These are phyloP conservation scores for Phytophthora multivora DNA, from an alignment of 352 stramenopile species.

Conservation along the genomic window DNA sequence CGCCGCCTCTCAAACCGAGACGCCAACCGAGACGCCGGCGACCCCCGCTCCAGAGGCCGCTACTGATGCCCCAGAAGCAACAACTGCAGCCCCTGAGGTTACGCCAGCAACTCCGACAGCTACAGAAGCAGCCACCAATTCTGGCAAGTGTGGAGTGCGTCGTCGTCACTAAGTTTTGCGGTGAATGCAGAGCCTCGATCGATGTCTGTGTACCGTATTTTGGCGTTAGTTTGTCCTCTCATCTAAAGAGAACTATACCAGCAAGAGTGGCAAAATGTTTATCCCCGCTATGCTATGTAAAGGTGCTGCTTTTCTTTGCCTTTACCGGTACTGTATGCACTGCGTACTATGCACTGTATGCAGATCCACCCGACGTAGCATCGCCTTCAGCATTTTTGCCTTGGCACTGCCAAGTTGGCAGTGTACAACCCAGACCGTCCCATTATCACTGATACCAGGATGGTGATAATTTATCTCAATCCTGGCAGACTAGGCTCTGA, in stretches of 20 bases:
- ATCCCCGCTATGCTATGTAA: conserved; percentile 4
- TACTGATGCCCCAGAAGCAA: background rate
- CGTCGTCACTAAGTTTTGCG: conserved; percentile 7
- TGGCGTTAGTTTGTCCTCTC: background rate
- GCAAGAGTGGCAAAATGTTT: background rate
- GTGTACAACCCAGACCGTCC: no score
- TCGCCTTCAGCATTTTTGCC: conserved; percentile 1
- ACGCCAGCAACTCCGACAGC: background rate
- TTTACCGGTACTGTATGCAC: no score
- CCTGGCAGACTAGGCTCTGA: no score
- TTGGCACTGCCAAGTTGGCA: no score
- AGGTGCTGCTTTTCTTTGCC: background rate
- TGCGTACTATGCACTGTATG: background rate
- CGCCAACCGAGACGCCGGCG: background rate
- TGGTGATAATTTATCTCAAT: no score
- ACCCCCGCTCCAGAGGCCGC: background rate
- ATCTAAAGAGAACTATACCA: background rate
- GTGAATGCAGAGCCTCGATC: background rate
- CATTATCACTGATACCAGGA: no score
- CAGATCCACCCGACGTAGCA: conserved; percentile 4
- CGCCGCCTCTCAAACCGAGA: background rate
- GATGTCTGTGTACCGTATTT: background rate
- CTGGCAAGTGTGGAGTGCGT: conserved; percentile 18
- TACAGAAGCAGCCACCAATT: background rate
- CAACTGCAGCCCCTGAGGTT: background rate